Evolutionary conservation across 2,329 filamentous ascomycete species (phyloP).

Genomic region (Colletotrichum spinosum): DNA sequence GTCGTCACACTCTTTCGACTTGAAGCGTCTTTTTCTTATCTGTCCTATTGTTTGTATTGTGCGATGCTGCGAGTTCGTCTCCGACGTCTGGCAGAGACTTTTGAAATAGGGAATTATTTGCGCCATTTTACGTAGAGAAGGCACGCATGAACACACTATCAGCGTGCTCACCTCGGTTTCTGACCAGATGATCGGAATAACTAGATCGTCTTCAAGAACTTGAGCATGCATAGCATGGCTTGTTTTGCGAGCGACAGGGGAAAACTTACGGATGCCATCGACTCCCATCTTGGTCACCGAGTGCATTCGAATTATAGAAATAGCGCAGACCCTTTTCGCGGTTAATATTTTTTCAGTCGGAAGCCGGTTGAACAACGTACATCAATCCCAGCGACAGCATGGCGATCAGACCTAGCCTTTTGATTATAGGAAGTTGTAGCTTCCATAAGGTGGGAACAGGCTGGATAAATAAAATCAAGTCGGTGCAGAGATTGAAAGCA

Average conservation of each 20-base stretch:
- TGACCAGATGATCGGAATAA: conserved; percentile 45
- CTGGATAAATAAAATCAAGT: conserved; percentile 50
- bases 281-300: conserved; percentile 40
- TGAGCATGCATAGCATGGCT: background rate
- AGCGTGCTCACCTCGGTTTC: conserved; percentile 44
- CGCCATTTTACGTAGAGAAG: conserved; percentile 43
- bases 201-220: conserved; percentile 40
- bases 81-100: conserved; percentile 42
- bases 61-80: background rate
- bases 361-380: background rate
- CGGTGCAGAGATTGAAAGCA: conserved; percentile 49
- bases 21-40: background rate
- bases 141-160: conserved; percentile 46
- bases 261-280: conserved; percentile 41
- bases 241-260: too few relatives aligned
- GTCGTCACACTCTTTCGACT: background rate
- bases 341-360: background rate
- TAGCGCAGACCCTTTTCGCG: conserved; percentile 38
- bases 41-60: conserved; percentile 16
- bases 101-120: conserved; percentile 43
- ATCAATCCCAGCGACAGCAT: conserved; percentile 43
- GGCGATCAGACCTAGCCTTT: conserved; percentile 41
- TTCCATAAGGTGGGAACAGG: conserved; percentile 50
- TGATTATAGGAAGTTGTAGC: conserved; percentile 46
- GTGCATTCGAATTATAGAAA: conserved; percentile 43